Percentiles rank a stretch among this genome's conserved stretches.
Evolutionary conservation across 208 protist species (phyloP).

Genomic region (Acanthamoeba triangularis): DNA sequence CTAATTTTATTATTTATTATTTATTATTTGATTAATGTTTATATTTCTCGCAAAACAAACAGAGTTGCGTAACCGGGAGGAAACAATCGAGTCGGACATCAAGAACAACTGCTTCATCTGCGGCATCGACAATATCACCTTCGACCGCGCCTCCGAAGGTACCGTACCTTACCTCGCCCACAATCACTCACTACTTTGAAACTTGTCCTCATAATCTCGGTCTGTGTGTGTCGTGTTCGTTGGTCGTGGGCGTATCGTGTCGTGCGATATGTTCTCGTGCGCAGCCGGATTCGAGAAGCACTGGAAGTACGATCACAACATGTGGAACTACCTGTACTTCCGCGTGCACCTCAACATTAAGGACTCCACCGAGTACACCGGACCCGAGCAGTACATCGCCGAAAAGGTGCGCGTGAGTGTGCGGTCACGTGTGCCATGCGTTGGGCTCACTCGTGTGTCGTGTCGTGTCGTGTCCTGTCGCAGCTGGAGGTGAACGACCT

Average conservation of each 20-base stretch:
- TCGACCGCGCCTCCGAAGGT: slow-evolving; percentile 89
- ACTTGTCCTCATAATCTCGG: neutral
- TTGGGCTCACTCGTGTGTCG: too few relatives aligned
- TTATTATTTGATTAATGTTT: neutral
- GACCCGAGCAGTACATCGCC: slow-evolving; percentile 89
- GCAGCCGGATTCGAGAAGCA: slow-evolving; percentile 92
- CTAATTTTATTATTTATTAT: neutral
- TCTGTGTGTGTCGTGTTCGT: neutral
- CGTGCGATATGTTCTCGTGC: neutral
- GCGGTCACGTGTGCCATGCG: too few relatives aligned
- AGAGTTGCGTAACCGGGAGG: slow-evolving; percentile 47
- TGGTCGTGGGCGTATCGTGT: too few relatives aligned
- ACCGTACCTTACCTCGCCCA: neutral
- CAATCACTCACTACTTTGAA: neutral
- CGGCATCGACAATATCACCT: slow-evolving; percentile 92
- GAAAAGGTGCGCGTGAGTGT: slow-evolving; percentile 74
- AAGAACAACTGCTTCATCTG: slow-evolving; percentile 96
- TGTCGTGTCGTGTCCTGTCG: too few relatives aligned
- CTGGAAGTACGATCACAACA: slow-evolving; percentile 95
- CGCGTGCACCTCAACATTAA: slow-evolving; percentile 85
- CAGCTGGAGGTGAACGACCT: slow-evolving; percentile 23
- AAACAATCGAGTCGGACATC: slow-evolving; percentile 88
- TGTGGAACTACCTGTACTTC: slow-evolving; percentile 98
- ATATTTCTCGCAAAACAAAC: neutral
- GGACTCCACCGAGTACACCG: slow-evolving; percentile 89